These are phyloP conservation scores for Phanerodontia chrysosporium DNA, from an alignment of 768 basidiomycete species.

Conservation along the genomic window DNA sequence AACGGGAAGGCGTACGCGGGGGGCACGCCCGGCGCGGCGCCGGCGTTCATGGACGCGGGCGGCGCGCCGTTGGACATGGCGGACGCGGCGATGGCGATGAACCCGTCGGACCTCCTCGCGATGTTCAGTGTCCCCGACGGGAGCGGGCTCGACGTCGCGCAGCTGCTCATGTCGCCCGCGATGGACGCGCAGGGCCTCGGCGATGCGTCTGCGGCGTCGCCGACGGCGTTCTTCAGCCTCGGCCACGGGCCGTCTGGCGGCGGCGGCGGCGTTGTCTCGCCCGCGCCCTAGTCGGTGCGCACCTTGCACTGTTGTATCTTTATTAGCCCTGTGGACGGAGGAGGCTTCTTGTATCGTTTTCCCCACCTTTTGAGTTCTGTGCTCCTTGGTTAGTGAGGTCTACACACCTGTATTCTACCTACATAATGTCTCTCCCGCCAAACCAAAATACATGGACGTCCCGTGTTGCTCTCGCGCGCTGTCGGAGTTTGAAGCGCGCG, in stretches of 20 bases:
- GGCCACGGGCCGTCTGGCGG: neutral
- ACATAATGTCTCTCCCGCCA: too few species aligned
- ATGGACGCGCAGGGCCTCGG: neutral
- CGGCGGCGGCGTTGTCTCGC: neutral
- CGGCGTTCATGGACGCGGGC: conserved; percentile 4
- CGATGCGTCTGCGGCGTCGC: neutral
- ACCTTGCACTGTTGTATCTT: neutral
- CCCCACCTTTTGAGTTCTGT: too few species aligned
- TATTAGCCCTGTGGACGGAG: neutral
- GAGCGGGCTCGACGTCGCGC: conserved; percentile 10
- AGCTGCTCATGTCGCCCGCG: conserved; percentile 13
- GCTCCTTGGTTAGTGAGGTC: too few species aligned
- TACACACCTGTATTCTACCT: too few species aligned
- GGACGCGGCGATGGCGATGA: conserved; percentile 6
- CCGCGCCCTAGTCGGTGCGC: neutral
- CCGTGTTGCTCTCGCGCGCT: too few species aligned
- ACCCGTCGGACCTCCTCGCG: conserved; percentile 12
- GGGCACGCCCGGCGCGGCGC: conserved; percentile 10
- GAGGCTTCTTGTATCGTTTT: neutral
- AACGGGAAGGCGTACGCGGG: conserved; percentile 1
- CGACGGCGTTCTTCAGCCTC: neutral
- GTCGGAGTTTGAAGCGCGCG: too few species aligned
- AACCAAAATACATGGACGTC: too few species aligned
- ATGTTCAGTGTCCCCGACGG: conserved; percentile 11
- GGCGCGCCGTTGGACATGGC: conserved; percentile 3